These are phyloP conservation scores for Sclerotinia nivalis DNA, from an alignment of 2,329 filamentous ascomycete species.

Conservation along the genomic window DNA sequence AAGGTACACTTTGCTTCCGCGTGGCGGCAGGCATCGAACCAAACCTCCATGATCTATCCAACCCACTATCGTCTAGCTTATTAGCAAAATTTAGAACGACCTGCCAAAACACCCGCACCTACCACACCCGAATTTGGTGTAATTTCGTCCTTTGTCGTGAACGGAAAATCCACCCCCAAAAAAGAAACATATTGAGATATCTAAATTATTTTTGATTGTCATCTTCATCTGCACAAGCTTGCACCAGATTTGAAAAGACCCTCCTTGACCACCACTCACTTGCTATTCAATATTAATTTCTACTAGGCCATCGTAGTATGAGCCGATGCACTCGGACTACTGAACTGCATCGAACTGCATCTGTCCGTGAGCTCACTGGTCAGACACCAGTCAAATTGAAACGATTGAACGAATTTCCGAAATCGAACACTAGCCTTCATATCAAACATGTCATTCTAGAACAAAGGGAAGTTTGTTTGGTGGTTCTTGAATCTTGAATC, in stretches of 20 bases:
- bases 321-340: conserved; percentile 31
- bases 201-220: not conserved
- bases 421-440: conserved; percentile 8
- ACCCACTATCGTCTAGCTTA: conserved; percentile 7
- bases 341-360: conserved; percentile 38
- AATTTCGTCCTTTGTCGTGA: conserved; percentile 13
- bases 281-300: not conserved
- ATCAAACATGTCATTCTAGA: conserved; percentile 22
- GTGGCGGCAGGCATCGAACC: conserved; percentile 23
- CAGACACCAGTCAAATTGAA: conserved; percentile 32
- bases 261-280: not conserved
- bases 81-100: conserved; percentile 5
- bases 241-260: not conserved
- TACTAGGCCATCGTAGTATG: not conserved
- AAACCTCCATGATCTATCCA: conserved; percentile 18
- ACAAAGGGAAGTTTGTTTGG: conserved; percentile 16
- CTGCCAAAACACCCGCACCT: conserved; percentile 10
- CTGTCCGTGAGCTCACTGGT: conserved; percentile 36
- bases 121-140: conserved; percentile 20
- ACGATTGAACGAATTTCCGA: conserved; percentile 29
- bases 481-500: conserved; percentile 11
- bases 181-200: not conserved
- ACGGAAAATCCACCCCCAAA: not conserved
- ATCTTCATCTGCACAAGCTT: conserved; percentile 6
- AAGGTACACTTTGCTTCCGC: conserved; percentile 25